A percentile compares a stretch with the other conserved stretches of the same genome.
Conservation (phyloP, 2,329 filamentous ascomycete species). For the Epicoccum sorghinum region DNA sequence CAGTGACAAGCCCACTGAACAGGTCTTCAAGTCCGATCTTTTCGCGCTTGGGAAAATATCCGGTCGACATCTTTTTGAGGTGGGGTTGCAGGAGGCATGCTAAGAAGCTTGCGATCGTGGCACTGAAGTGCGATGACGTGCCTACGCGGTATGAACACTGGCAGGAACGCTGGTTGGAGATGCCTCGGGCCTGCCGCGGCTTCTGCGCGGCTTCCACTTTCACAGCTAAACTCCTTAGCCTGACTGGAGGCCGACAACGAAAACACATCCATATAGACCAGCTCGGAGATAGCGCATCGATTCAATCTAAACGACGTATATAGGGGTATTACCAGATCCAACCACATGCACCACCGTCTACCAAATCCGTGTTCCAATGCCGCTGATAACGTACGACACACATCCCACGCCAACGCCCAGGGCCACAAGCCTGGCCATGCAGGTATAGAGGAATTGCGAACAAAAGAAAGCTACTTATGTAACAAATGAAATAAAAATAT, state of each 20-base stretch:
- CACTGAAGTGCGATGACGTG: slow-evolving; percentile 30
- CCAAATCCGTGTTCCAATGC: slow-evolving; percentile 12
- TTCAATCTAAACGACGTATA: slow-evolving; percentile 17
- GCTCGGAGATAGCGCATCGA: background rate
- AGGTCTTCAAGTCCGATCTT: slow-evolving; percentile 47
- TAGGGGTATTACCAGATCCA: slow-evolving; percentile 16
- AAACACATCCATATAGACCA: background rate
- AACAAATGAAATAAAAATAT: slow-evolving; percentile 8
- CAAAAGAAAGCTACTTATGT: slow-evolving; percentile 1
- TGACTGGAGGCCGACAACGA: too few relatives aligned
- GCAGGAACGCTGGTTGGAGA: slow-evolving; percentile 7
- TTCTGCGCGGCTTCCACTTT: background rate
- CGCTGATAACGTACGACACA: slow-evolving; percentile 12
- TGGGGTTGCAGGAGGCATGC: slow-evolving; percentile 5
- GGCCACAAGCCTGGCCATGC: slow-evolving; percentile 2
- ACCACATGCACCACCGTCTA: slow-evolving; percentile 11
- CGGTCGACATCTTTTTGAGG: slow-evolving; percentile 36
- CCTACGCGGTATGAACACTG: background rate
- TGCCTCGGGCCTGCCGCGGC: slow-evolving; percentile 4
- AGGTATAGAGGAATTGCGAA: slow-evolving; percentile 1
- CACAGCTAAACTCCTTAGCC: background rate
- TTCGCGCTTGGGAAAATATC: slow-evolving; percentile 48
- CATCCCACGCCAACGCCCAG: slow-evolving; percentile 5
- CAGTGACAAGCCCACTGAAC: slow-evolving; percentile 52
- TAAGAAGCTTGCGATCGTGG: background rate